Evolutionary conservation across 176 grass and related monocot genomes (phyloP), one percentile per base, ranked within the genome.

Genomic region (Leersia perrieri): DNA sequence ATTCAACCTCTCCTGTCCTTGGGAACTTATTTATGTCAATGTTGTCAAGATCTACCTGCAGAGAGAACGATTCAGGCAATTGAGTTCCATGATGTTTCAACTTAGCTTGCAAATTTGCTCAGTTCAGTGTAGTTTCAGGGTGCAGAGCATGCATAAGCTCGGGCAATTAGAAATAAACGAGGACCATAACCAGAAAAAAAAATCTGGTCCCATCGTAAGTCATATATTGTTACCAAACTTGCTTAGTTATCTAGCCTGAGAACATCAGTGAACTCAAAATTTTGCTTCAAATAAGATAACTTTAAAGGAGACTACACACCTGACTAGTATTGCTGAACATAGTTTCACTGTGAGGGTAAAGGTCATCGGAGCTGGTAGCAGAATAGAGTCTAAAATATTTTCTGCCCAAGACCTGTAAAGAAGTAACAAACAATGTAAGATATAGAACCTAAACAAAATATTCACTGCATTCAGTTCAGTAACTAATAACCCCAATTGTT

Each of bases 301-400:
- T 63, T 57, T 60, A 35, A 84, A 61, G 70, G 38, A 78, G 45
- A 90, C 20, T 53, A 80, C 77, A 14, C 80, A 98, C 96, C 84
- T 95, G 90, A 45, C 90, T 95, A 45, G 87, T 91, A 85, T 98
- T 91, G 78, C 79, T 68, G 83, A 98, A 82, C 90, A 93, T 93
- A 33, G 90, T 81, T 78, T 93, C 90, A 9, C 64, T 83, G 76
- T 88, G 88, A 34, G 96, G 92, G 80, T 93, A 95, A 66, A 95
- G 64, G 25, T 88, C 84, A 60, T 80, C 65, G 8, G 88, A 91
- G 60, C 83, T 11, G 20, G 88, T 88, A 81, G 86, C 72, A 84
- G 82, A 75, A 86, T 98, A 98, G 42, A 98, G 88, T 95, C 96
- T 93, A 63, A 98, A 69, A 82, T 98, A 98, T 27, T 95, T 98